phyloP scores from a whole-genome alignment of 2,329 filamentous ascomycete species.

The Phialophora macrospora region DNA sequence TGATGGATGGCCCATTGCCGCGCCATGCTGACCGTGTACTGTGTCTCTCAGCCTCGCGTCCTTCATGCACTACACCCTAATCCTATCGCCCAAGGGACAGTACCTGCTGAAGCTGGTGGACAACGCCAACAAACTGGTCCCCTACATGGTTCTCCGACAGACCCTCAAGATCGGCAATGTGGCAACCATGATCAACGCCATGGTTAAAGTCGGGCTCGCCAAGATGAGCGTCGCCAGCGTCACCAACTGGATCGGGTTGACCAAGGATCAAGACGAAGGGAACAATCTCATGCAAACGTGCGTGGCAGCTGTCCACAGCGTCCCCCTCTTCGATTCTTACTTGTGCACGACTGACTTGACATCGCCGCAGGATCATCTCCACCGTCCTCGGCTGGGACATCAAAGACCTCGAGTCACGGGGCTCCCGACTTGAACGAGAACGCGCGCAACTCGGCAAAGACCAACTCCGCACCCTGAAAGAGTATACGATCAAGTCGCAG shows the following conservation, averaged over 20 bases:
- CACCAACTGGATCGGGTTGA: constrained; percentile 79
- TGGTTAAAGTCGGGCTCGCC: constrained; percentile 74
- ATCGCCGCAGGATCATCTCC: constrained; percentile 66
- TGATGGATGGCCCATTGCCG: background rate
- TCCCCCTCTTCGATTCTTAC: constrained; percentile 3
- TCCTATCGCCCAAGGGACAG: constrained; percentile 75
- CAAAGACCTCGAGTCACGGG: constrained; percentile 68
- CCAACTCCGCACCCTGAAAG: constrained; percentile 65
- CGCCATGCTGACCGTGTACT: constrained; percentile 10
- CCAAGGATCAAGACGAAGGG: constrained; percentile 72
- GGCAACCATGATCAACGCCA: constrained; percentile 77
- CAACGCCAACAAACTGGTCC: constrained; percentile 71
- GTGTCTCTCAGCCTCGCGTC: constrained; percentile 65
- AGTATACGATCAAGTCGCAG: constrained; percentile 60
- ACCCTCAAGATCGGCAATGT: constrained; percentile 78
- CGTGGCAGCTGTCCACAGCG: constrained; percentile 14
- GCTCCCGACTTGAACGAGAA: constrained; percentile 67
- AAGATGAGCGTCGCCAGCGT: constrained; percentile 75
- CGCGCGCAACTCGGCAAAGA: constrained; percentile 64
- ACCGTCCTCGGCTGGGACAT: constrained; percentile 75
- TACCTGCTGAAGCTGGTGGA: constrained; percentile 73
- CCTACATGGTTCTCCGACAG: constrained; percentile 73
- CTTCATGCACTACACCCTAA: constrained; percentile 73
- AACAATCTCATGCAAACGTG: constrained; percentile 77
- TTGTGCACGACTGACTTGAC: constrained; percentile 9